These are phyloP conservation scores for Porogramme epimiltina DNA, from an alignment of 1,284 basidiomycete species.

Conservation along the genomic window DNA sequence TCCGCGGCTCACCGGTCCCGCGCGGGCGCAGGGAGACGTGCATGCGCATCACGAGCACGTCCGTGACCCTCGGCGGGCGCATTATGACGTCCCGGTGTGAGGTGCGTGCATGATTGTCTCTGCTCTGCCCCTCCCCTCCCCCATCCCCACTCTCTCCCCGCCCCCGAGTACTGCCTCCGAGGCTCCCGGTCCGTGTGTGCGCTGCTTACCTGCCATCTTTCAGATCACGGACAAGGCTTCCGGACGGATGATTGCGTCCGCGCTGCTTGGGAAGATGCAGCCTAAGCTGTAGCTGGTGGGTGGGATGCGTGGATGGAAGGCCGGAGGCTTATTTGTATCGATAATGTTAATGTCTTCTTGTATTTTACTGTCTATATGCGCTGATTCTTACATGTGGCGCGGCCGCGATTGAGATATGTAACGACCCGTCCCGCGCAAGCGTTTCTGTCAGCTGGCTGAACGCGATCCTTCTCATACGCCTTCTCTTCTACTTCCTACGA, in stretches of 20 bases:
- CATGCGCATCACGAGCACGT: constrained; percentile 61
- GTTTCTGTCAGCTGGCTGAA: no score
- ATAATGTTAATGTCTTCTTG: no score
- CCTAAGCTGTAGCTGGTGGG: constrained; percentile 64
- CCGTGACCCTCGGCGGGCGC: constrained; percentile 63
- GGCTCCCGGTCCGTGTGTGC: constrained; percentile 24
- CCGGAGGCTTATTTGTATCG: no score
- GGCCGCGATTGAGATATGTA: no score
- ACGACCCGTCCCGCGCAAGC: no score
- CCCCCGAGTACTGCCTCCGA: constrained; percentile 50
- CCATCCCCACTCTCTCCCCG: constrained; percentile 42
- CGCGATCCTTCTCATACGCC: no score
- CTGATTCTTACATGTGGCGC: no score
- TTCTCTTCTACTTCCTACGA: no score
- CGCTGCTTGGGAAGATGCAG: constrained; percentile 72
- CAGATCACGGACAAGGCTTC: constrained; percentile 59
- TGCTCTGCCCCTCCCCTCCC: not conserved
- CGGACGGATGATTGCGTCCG: constrained; percentile 62
- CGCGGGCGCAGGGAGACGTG: constrained; percentile 47
- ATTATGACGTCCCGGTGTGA: constrained; percentile 73
- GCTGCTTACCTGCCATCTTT: constrained; percentile 55
- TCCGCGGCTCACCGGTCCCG: not conserved
- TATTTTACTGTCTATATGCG: no score
- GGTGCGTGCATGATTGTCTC: constrained; percentile 36
- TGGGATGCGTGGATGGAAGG: no score